Conservation (phyloP, 768 basidiomycete genomes). For the Peribolospora kevripleyi region DNA sequence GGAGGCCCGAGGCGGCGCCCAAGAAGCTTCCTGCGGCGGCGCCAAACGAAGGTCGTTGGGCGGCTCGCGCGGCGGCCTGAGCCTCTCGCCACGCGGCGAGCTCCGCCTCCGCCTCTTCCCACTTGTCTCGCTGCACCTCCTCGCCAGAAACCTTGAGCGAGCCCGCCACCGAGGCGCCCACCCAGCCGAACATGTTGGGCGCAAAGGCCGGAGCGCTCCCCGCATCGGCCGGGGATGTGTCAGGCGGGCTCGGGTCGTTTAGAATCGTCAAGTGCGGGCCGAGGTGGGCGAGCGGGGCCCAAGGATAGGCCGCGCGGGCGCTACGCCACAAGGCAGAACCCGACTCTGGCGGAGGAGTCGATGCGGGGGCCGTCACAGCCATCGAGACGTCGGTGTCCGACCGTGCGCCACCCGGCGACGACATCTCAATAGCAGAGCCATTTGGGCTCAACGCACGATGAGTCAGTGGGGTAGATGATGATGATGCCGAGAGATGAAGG, state of each 20-base stretch:
- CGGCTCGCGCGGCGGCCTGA: too few species aligned
- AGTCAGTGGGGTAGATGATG: background rate
- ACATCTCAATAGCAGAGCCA: too few species aligned
- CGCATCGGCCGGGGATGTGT: slow-evolving; percentile 30
- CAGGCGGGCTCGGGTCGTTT: slow-evolving; percentile 51
- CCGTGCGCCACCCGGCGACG: too few species aligned
- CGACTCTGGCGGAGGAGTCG: background rate
- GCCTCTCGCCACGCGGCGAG: too few species aligned
- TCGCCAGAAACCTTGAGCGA: slow-evolving; percentile 64
- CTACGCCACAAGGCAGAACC: slow-evolving; percentile 1
- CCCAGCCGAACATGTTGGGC: slow-evolving; percentile 61
- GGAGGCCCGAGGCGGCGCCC: too few species aligned
- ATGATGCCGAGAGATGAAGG: slow-evolving; percentile 25
- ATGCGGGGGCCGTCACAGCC: background rate
- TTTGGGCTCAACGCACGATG: background rate
- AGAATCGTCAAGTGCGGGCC: slow-evolving; percentile 50
- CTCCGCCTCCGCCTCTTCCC: slow-evolving; percentile 39
- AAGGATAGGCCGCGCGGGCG: slow-evolving; percentile 31
- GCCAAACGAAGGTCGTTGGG: too few species aligned
- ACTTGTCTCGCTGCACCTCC: slow-evolving; percentile 59
- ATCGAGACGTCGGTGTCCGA: background rate
- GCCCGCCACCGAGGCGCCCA: slow-evolving; percentile 79
- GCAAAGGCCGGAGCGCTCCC: slow-evolving; percentile 75
- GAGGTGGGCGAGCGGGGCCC: slow-evolving; percentile 45
- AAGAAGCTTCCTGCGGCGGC: too few species aligned